Evolutionary conservation across 768 basidiomycete species (phyloP).

Genomic region (Kwoniella sp.): DNA sequence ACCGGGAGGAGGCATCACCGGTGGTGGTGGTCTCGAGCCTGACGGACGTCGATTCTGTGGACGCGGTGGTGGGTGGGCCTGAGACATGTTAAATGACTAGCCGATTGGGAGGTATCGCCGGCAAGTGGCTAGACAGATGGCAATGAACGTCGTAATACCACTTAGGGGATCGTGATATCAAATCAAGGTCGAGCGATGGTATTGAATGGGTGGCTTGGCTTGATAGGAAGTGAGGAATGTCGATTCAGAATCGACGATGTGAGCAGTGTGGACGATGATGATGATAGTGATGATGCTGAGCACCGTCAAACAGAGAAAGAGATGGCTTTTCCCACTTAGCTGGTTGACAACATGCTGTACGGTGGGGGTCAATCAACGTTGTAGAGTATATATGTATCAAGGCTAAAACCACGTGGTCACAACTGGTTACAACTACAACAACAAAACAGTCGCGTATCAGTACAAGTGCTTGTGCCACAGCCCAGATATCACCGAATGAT

Average conservation of each 20-base stretch:
- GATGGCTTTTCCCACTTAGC: slow-evolving; percentile 20
- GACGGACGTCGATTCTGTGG: slow-evolving; percentile 4
- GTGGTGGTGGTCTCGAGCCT: slow-evolving; percentile 8
- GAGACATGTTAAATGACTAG: slow-evolving; percentile 1
- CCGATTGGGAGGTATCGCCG: not conserved
- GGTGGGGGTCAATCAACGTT: not conserved
- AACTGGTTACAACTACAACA: slow-evolving; percentile 4
- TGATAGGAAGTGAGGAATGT: slow-evolving; percentile 10
- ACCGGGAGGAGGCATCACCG: slow-evolving; percentile 26
- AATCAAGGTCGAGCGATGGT: too few relatives aligned
- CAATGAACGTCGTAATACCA: not conserved
- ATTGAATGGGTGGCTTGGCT: not conserved
- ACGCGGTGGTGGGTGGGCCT: slow-evolving; percentile 1
- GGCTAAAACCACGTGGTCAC: slow-evolving; percentile 12
- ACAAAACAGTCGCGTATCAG: slow-evolving; percentile 24
- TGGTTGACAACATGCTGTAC: slow-evolving; percentile 2
- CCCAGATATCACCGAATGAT: not conserved
- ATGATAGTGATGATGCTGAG: not conserved
- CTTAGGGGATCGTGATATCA: too few relatives aligned
- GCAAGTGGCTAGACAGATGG: not conserved
- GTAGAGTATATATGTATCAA: too few relatives aligned
- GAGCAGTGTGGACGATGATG: slow-evolving; percentile 8
- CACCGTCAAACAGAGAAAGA: too few relatives aligned
- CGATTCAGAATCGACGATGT: not conserved
- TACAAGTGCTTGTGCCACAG: too few relatives aligned